Conservation (phyloP, 805 yeast species). For the Metschnikowia proteae region DNA sequence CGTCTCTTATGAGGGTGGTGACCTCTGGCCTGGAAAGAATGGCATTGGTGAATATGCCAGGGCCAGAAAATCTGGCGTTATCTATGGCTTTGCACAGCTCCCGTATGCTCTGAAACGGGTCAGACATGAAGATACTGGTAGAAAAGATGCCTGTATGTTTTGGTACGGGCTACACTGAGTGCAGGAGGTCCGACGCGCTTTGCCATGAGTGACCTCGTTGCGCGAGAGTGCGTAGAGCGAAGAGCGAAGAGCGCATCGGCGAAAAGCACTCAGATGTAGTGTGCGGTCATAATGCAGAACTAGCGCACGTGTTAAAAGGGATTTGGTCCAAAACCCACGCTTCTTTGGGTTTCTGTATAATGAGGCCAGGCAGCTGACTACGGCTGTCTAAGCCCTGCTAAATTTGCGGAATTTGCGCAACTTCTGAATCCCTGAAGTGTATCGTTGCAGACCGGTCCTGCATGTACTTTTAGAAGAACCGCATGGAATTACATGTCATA, state of each 20-base stretch:
- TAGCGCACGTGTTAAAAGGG: neutral
- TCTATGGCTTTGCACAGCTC: constrained; percentile 34
- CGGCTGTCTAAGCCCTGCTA: too few species aligned
- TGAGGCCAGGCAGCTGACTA: neutral
- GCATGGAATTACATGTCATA: neutral
- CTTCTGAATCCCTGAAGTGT: neutral
- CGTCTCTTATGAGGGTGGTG: constrained; percentile 57
- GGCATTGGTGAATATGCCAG: constrained; percentile 67
- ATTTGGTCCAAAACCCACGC: too few species aligned
- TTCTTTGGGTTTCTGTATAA: neutral
- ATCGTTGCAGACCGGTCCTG: neutral
- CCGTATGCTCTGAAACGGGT: constrained; percentile 12
- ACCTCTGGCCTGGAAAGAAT: constrained; percentile 49
- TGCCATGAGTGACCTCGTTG: neutral
- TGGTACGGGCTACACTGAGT: neutral
- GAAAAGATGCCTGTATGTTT: neutral
- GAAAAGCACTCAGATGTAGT: neutral
- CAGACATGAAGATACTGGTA: constrained; percentile 4
- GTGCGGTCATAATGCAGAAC: neutral
- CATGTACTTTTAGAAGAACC: neutral
- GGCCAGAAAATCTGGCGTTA: constrained; percentile 46
- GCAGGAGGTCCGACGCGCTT: neutral
- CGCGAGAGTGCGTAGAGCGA: neutral
- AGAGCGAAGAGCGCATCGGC: neutral
- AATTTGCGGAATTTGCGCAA: too few species aligned